phyloP scores from a whole-genome alignment of 345 rosid genomes.

The Salix purpurea region DNA sequence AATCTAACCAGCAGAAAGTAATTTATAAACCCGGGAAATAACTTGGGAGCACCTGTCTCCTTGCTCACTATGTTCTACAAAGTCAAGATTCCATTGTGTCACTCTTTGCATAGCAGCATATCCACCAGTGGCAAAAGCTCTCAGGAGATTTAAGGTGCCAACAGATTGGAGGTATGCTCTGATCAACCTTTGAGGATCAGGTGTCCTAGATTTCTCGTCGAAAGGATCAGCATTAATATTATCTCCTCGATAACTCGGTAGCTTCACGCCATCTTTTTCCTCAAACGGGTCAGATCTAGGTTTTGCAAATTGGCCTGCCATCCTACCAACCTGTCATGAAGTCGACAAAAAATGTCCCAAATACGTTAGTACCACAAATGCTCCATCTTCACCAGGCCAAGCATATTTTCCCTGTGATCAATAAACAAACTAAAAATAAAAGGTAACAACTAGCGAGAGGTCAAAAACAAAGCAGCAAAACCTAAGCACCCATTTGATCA shows the following conservation, averaged over 20 bases:
- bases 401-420: background rate
- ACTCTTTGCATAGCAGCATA: constrained; percentile 76
- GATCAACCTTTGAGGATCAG: constrained; percentile 61
- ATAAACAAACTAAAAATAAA: background rate
- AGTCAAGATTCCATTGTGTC: constrained; percentile 66
- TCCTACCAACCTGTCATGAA: constrained; percentile 44
- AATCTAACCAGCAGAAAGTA: background rate
- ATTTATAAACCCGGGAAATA: background rate
- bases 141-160: constrained; percentile 54
- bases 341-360: too few relatives aligned
- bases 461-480: background rate
- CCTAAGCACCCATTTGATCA: background rate
- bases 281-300: constrained; percentile 58
- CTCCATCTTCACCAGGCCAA: background rate
- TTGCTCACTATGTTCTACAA: constrained; percentile 54
- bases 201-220: constrained; percentile 57
- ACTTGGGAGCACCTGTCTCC: constrained; percentile 43
- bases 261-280: constrained; percentile 52
- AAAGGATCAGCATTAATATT: constrained; percentile 61
- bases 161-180: constrained; percentile 64
- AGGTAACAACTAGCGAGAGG: background rate
- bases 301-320: constrained; percentile 75
- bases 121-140: constrained; percentile 70
- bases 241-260: constrained; percentile 66
- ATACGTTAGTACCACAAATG: background rate